Percentiles rank a stretch among this genome's conserved stretches.
phyloP scores from a whole-genome alignment of 208 protist species.

The Phytomonas francai region DNA sequence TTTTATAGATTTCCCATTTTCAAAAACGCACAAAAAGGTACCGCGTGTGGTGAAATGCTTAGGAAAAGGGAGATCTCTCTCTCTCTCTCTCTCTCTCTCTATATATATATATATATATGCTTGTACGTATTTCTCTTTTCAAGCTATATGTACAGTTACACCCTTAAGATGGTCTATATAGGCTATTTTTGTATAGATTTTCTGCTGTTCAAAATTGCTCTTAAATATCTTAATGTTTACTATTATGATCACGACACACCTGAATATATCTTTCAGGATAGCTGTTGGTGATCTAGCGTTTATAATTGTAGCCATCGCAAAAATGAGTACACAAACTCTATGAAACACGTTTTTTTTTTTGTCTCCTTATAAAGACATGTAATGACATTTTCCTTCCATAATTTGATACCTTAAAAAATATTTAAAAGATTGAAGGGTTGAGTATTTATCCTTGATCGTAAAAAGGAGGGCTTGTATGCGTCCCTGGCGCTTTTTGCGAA shows the following conservation, averaged over 20 bases:
- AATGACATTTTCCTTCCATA: no score
- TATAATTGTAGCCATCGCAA: not conserved
- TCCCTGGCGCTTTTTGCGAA: not conserved
- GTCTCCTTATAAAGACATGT: not conserved
- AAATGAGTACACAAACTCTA: not conserved
- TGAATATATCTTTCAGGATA: not conserved
- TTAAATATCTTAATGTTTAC: no score
- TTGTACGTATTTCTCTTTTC: slow-evolving; percentile 1
- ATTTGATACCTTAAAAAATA: not conserved
- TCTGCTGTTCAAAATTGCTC: no score
- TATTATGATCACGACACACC: not conserved
- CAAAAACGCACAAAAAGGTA: not conserved
- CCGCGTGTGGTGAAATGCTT: not conserved
- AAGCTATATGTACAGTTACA: not conserved
- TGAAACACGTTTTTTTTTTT: not conserved
- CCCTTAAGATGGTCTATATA: not conserved
- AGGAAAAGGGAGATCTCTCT: no score
- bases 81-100: not conserved
- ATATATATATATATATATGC: not conserved
- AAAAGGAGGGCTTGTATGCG: not conserved
- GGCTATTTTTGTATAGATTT: not conserved
- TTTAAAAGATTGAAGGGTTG: not conserved
- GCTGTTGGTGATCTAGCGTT: not conserved
- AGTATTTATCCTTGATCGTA: not conserved
- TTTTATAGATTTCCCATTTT: not conserved